A percentile compares a stretch with the other conserved stretches of the same genome.
Conservation (phyloP, 2,329 filamentous ascomycete species). For the Stachybotrys echinatus region DNA sequence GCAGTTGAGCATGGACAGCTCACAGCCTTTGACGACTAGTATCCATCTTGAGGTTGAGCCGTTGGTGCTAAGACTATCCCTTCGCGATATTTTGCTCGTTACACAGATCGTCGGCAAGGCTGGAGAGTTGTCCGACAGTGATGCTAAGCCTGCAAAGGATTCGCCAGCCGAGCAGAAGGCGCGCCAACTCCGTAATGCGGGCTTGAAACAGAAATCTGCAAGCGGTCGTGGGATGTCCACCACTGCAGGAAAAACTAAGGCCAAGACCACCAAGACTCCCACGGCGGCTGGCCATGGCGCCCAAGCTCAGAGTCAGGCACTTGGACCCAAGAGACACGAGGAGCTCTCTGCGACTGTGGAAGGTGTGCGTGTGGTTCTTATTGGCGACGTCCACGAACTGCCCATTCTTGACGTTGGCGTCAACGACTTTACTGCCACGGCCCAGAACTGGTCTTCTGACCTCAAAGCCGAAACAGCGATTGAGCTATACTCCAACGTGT, state of each 20-base stretch:
- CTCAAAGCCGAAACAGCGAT: constrained; percentile 86
- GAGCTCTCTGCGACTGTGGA: constrained; percentile 82
- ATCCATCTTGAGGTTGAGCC: constrained; percentile 89
- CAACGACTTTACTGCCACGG: constrained; percentile 79
- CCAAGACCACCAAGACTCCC: constrained; percentile 30
- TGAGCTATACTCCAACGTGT: constrained; percentile 92
- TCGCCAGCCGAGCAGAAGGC: constrained; percentile 47
- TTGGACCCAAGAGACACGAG: constrained; percentile 44
- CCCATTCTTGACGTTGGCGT: constrained; percentile 92
- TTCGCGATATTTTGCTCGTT: constrained; percentile 90
- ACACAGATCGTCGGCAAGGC: constrained; percentile 90
- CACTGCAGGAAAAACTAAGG: constrained; percentile 29
- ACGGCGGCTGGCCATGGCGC: constrained; percentile 5
- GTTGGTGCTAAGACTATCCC: constrained; percentile 79
- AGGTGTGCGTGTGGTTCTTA: constrained; percentile 85
- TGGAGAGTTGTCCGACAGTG: constrained; percentile 73
- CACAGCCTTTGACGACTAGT: constrained; percentile 58
- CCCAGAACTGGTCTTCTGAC: constrained; percentile 85
- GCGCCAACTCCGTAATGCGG: constrained; percentile 44
- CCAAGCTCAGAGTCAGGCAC: not conserved
- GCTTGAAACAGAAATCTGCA: constrained; percentile 49
- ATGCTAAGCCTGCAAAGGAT: constrained; percentile 38
- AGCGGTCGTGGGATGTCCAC: constrained; percentile 53
- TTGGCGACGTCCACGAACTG: constrained; percentile 92
- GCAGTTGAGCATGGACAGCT: constrained; percentile 78